A percentile compares a stretch with the other conserved stretches of the same genome.
phyloP scores from a whole-genome alignment of 345 rosid species.

The Gossypium bickii region DNA sequence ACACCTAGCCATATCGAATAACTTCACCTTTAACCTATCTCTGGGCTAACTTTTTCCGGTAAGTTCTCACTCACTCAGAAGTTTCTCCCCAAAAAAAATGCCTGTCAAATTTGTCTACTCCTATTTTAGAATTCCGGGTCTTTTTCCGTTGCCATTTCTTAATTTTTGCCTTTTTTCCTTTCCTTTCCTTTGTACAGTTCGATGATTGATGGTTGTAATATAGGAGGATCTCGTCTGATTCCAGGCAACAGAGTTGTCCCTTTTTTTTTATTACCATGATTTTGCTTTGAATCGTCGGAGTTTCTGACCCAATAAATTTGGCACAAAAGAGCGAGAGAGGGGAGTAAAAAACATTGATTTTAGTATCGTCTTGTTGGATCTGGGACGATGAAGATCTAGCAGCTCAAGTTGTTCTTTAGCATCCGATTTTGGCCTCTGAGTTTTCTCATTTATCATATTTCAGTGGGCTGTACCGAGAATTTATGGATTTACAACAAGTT shows the following conservation, averaged over 20 bases:
- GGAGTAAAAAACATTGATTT: constrained; percentile 17
- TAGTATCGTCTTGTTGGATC: constrained; percentile 25
- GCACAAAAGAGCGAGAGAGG: not conserved
- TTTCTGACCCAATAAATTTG: constrained; percentile 4
- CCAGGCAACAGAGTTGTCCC: constrained; percentile 2
- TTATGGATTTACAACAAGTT: constrained; percentile 2
- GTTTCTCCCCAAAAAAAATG: not conserved
- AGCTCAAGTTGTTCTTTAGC: not conserved
- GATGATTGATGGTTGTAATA: constrained; percentile 12
- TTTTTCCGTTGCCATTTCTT: constrained; percentile 1
- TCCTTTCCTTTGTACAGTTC: constrained; percentile 11
- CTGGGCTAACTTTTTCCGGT: constrained; percentile 17
- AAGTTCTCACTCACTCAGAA: not conserved
- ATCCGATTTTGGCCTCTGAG: constrained; percentile 14
- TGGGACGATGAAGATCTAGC: constrained; percentile 30
- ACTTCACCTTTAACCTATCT: not conserved
- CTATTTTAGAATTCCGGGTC: not conserved
- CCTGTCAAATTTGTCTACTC: not conserved
- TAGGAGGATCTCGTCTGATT: constrained; percentile 24
- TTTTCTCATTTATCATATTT: constrained; percentile 16
- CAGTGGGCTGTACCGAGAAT: constrained; percentile 10
- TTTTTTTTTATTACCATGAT: not conserved
- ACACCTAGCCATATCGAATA: constrained; percentile 9
- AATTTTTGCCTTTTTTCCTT: constrained; percentile 7
- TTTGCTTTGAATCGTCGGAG: constrained; percentile 16